Base-by-base conservation (phyloP, 2,329 filamentous ascomycete genomes). In the Dactylellina haptotyla region DNA sequence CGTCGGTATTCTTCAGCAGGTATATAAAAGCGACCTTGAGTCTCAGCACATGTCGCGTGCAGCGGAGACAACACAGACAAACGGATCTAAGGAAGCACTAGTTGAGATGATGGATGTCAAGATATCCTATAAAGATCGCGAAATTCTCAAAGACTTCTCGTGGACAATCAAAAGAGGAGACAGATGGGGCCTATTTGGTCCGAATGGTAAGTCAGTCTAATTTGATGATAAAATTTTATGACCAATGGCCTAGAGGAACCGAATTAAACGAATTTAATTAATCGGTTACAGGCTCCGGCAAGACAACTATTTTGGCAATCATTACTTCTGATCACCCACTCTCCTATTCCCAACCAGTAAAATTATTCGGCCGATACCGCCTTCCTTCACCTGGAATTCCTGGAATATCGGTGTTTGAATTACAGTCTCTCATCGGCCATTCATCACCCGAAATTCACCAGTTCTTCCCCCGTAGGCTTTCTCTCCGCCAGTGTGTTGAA, bases 241-340 rank as follows among this genome's bases (percentile, higher is more conserved):
- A 32, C 25, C n/a, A n/a, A n/a, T n/a, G n/a, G n/a, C n/a, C n/a
- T n/a, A n/a, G n/a, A n/a, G n/a, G n/a, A n/a, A n/a, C n/a, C n/a
- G n/a, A n/a, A n/a, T n/a, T n/a, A n/a, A n/a, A n/a, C n/a, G n/a
- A n/a, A n/a, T n/a, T 43, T 20, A 32, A 23, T 34, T n/a, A 10
- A n/a, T 32, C 25, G 37, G 8, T 4, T 34, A 10, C 53, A 80
- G 80, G 90, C 10, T 97, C 92, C 0, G 95, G 95, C 16, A 99
- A 99, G 83, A 99, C 95, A 0, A 99, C 95, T 0, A 85, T 99
- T 39, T 86, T 98, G 26, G 95, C 93, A 3, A 85, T 99, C 4
- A 90, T 99, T 70, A 96, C 92, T 71, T 98, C 94, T 0, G 95
- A 99, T 79, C 95, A 99, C 78, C 95, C 95, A 0, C 94, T 98